Percentiles rank a stretch among this genome's conserved stretches.
Evolutionary conservation across 495 filamentous ascomycete species (phyloP).

Genomic region (Tetracladium setigerum): DNA sequence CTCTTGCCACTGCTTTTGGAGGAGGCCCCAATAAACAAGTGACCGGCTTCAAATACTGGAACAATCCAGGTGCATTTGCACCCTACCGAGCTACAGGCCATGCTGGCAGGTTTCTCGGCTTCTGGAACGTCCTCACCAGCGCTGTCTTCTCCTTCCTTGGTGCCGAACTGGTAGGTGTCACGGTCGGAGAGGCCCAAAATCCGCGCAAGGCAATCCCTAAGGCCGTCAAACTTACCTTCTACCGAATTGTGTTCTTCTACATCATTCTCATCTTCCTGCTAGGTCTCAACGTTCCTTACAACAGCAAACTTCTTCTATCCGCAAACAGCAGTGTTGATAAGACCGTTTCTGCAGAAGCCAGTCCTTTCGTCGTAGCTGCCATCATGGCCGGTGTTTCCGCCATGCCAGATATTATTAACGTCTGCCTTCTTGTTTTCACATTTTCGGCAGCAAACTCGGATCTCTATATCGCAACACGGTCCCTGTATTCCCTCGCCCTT

Average conservation of each 20-base stretch:
- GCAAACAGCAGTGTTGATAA: conserved; percentile 33
- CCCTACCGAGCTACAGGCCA: conserved; percentile 42
- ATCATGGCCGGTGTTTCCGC: conserved; percentile 51
- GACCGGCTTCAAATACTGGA: conserved; percentile 62
- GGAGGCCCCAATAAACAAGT: conserved; percentile 29
- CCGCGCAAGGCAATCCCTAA: conserved; percentile 60
- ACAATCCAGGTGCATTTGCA: conserved; percentile 60
- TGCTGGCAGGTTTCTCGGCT: conserved; percentile 56
- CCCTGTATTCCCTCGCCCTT: conserved; percentile 68
- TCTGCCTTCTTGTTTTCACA: conserved; percentile 58
- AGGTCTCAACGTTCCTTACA: conserved; percentile 58
- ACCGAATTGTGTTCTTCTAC: conserved; percentile 65
- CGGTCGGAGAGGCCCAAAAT: conserved; percentile 66
- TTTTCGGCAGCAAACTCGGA: conserved; percentile 70
- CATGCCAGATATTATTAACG: conserved; percentile 58
- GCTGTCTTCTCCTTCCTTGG: conserved; percentile 80
- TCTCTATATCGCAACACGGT: conserved; percentile 80
- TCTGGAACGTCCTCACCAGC: conserved; percentile 70
- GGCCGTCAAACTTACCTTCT: conserved; percentile 64
- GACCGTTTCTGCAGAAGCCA: conserved; percentile 52
- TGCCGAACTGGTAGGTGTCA: conserved; percentile 74
- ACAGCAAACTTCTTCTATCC: conserved; percentile 44
- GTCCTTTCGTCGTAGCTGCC: conserved; percentile 66
- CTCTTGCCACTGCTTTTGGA: conserved; percentile 26
- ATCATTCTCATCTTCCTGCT: conserved; percentile 62